A percentile compares a stretch with the other conserved stretches of the same genome.
Conservation (phyloP, 2,329 filamentous ascomycete genomes). For the Aspergillus chevalieri region DNA sequence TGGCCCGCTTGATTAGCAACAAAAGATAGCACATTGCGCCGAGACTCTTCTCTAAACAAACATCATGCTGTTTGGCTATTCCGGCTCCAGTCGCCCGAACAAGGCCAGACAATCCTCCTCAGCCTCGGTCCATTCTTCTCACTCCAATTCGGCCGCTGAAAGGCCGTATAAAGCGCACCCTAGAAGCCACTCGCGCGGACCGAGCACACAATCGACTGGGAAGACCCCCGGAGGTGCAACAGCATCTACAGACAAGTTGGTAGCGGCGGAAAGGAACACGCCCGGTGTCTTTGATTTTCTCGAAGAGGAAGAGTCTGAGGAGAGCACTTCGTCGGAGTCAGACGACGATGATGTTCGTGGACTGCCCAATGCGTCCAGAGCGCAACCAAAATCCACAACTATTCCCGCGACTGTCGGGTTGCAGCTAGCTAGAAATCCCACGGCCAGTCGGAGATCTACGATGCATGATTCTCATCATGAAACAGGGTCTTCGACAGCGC, state of each 20-base stretch:
- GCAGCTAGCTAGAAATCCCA: slow-evolving; percentile 21
- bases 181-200: neutral
- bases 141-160: slow-evolving; percentile 14
- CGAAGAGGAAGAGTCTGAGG: slow-evolving; percentile 14
- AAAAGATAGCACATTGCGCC: neutral
- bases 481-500: slow-evolving; percentile 12
- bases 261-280: slow-evolving; percentile 13
- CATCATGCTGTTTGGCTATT: slow-evolving; percentile 25
- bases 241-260: slow-evolving; percentile 6
- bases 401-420: slow-evolving; percentile 5
- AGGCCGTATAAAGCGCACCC: slow-evolving; percentile 10
- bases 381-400: slow-evolving; percentile 2
- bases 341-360: slow-evolving; percentile 1
- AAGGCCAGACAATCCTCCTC: slow-evolving; percentile 20
- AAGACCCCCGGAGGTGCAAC: slow-evolving; percentile 12
- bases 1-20: neutral
- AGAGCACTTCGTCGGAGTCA: neutral
- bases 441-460: slow-evolving; percentile 14
- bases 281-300: slow-evolving; percentile 39
- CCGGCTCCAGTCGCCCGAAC: slow-evolving; percentile 19
- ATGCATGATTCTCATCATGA: slow-evolving; percentile 13
- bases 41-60: slow-evolving; percentile 7
- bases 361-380: neutral
- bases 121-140: slow-evolving; percentile 15
- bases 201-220: slow-evolving; percentile 2